Base-by-base conservation (phyloP, 441 rosid species). In the Cnidoscolus chayamansa region DNA sequence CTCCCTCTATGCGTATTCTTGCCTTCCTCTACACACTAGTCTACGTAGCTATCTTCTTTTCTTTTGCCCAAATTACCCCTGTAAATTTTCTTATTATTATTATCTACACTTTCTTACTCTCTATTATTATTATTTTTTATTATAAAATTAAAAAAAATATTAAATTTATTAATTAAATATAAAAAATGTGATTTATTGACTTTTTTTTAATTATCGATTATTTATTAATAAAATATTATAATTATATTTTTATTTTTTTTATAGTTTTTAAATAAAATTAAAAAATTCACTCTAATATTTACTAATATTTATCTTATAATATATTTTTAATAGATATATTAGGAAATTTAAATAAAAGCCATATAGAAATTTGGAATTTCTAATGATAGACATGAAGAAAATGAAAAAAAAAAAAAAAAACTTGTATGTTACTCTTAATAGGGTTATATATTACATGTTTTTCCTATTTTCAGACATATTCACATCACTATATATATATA, bases 401-500 rank as follows among this genome's bases (percentile, higher is more conserved):
- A 16, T 53, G 16, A 7, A 10, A 11, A 5, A 8, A 57, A 16
- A 16, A 12, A 6, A 35, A 37, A 35, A 11, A 5, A 19, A 10
- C 10, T 64, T 47, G 10, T 17, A 11, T 19, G 13, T 64, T 64
- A 64, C 54, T 45, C 37, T 55, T 6, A 55, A 17, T 3, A 7
- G 2, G 12, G 30, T 53, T 67, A 8, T 64, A 25, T 65, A 7
- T 45, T 0, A 65, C n/a, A 47, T 7, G 20, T 1, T 49, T 45
- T 32, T 7, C 43, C 32, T 11, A 31, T 17, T 32, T 60, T 37
- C 20, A 32, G 20, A 48, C 10, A 48, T 48, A 9, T 12, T 10
- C 51, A 9, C 54, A 25, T 9, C 68, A 37, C 68, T 37, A 61
- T 13, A 61, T 72, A 63, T 72, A 72, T 64, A 72, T 43, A 72